These are phyloP conservation scores for Solanum pennellii DNA, from an alignment of 257 asterid genomes.

Conservation along the genomic window DNA sequence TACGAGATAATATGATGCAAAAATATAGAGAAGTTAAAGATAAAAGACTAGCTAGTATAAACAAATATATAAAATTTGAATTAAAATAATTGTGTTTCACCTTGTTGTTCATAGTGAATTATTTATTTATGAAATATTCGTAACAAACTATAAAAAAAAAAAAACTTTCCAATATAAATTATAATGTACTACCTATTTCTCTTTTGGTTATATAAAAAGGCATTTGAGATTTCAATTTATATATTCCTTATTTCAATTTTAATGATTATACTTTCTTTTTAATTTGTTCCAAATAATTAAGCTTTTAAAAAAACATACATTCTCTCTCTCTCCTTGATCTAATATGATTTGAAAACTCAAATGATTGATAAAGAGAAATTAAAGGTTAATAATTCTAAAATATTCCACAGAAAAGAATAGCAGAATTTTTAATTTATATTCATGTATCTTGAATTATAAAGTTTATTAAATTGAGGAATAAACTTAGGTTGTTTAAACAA, in stretches of 20 bases:
- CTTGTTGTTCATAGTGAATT: neutral
- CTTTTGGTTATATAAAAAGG: neutral
- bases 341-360: neutral
- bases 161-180: neutral
- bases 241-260: neutral
- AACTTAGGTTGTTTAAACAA: neutral
- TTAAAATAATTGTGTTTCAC: neutral
- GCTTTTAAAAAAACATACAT: neutral
- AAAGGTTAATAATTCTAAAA: neutral
- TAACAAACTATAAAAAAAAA: neutral
- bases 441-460: neutral
- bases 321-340: neutral
- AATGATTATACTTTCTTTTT: neutral
- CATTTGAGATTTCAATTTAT: neutral
- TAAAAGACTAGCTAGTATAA: accelerated
- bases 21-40: neutral
- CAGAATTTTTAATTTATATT: neutral
- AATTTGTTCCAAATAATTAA: neutral
- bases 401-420: neutral
- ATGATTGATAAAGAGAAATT: neutral
- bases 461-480: neutral
- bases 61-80: neutral
- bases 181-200: neutral
- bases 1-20: no score
- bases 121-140: neutral